Base-by-base conservation (phyloP, 768 basidiomycete genomes). In the Termitomyces sp. region DNA sequence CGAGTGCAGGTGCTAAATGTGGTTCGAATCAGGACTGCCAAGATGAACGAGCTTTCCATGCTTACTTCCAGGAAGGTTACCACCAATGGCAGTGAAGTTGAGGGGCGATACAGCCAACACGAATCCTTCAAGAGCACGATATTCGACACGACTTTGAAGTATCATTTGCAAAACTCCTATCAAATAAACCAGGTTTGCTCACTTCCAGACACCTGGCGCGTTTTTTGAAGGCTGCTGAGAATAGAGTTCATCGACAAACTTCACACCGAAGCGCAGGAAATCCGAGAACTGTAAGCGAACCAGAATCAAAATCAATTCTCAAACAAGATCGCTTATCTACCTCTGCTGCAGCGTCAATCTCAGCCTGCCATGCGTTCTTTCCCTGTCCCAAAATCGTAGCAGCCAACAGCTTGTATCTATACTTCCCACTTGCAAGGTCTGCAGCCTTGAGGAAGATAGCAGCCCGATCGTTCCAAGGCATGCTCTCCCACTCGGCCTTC, bases 321-420 rank as follows among this genome's bases (percentile, higher is more conserved):
- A 24, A 45, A 14, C 28, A 49, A 20, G 40, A 33, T 46, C 16
- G 18, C 24, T 33, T 20, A 24, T 43, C 13, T 48, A 58, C 93
- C 87, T 99, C 97, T 4, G 97, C 96, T 18, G 94, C 97, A 55
- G 97, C 93, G 71, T 99, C 97, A 61, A 99, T 98, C 79, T 99
- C 97, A 16, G 97, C 97, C 76, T 99, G 97, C 97, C 97, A 99
- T 16, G 82, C 88, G 70, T 98, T 99, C 85, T 99, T 99, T 43
- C 97, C 97, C 75, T 99, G 97, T 16, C 97, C 97, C 48, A 99
- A 79, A 74, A 99, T 97, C 45, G 96, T 98, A 41, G 96, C 94
- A 43, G 97, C 97, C 75, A 98, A 80, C 48, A 99, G 78, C 74
- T 88, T 88, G 77, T 95, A 96, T 62, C 97, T 81, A 71, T 98